Evolutionary conservation across 371 early-diverging fungal species (phyloP), one percentile per base, ranked within the genome.

Genomic region (Entomophthora muscae): DNA sequence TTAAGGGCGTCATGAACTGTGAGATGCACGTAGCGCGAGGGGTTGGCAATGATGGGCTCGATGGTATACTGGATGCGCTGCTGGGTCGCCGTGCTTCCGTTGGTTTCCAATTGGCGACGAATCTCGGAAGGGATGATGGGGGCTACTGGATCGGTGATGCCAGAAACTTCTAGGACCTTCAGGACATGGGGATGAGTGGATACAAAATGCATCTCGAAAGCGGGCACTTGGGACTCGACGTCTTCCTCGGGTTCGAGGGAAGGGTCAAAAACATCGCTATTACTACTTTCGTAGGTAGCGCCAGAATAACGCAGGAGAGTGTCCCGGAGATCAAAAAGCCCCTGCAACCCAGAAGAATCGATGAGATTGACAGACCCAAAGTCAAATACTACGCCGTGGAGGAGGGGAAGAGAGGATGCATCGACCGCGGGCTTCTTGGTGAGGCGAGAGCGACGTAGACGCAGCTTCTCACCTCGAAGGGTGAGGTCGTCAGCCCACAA

Each of bases 361-460:
- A n/a, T 63, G 26, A 69, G 63, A 61, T 80, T 82, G 26, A 84
- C 87, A 32, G 76, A 71, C 0, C 78, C 67, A 63, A 84, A 80
- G 65, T 84, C 87, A 66, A 86, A 72, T 26, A 86, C 76, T 17
- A 83, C 64, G 24, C 83, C 83, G 52, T 76, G 71, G 23, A 86
- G 13, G 64, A 66, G 1, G 63, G 66, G 66, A 7, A 54, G 5
- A 12, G 5, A 5, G 2, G 33, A 1, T 1, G 21, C 10, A 1
- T 23, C 52, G 1, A 13, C 52, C 42, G 1, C 24, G 17, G 21
- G 22, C 5, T 22, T 61, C 3, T 22, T 28, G 1, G 54, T 54
- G 23, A 22, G 21, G 21, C 26, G 7, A n/a, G 10, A 10, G 7
- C 54, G 54, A n/a, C 21, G 7, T 17, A n/a, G 21, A 17, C 54